Evolutionary conservation across 768 basidiomycete genomes (phyloP).

Genomic region (Tylopilus cervinicoccineus): DNA sequence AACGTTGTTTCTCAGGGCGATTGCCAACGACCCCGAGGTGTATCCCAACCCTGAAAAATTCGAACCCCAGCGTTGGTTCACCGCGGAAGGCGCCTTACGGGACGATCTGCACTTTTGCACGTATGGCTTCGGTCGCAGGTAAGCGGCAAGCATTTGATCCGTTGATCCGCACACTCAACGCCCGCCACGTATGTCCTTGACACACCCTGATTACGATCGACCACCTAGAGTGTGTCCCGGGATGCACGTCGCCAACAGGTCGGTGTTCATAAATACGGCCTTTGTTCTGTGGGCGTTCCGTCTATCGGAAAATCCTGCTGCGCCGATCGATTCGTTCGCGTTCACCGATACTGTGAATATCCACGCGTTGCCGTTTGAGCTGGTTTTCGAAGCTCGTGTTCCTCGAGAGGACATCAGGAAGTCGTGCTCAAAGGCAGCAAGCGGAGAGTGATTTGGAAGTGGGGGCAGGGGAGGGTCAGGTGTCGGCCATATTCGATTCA

Average conservation of each 20-base stretch:
- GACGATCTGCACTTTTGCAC: conserved; percentile 9
- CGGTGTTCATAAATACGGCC: conserved; percentile 60
- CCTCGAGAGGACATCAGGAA: neutral
- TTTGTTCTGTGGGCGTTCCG: conserved; percentile 61
- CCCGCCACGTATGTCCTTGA: neutral
- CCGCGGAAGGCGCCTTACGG: neutral
- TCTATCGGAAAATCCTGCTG: conserved; percentile 41
- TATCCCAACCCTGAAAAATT: conserved; percentile 10
- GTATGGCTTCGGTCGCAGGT: conserved; percentile 13
- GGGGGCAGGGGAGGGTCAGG: too few species aligned
- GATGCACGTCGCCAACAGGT: conserved; percentile 40
- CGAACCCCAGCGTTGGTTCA: conserved; percentile 8
- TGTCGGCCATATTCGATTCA: too few species aligned
- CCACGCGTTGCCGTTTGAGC: conserved; percentile 4
- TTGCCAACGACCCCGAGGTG: conserved; percentile 10
- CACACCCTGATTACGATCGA: too few species aligned
- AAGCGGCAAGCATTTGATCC: neutral
- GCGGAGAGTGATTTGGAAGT: neutral
- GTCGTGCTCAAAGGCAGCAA: conserved; percentile 4
- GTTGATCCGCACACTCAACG: neutral
- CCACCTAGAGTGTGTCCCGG: conserved; percentile 15
- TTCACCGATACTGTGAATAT: conserved; percentile 39
- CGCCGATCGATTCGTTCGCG: conserved; percentile 55
- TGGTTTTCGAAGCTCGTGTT: conserved; percentile 10
- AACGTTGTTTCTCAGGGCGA: conserved; percentile 2